Evolutionary conservation across 2,329 filamentous ascomycete species (phyloP), one percentile per base, ranked within the genome.

Genomic region (Seiridium unicorne): DNA sequence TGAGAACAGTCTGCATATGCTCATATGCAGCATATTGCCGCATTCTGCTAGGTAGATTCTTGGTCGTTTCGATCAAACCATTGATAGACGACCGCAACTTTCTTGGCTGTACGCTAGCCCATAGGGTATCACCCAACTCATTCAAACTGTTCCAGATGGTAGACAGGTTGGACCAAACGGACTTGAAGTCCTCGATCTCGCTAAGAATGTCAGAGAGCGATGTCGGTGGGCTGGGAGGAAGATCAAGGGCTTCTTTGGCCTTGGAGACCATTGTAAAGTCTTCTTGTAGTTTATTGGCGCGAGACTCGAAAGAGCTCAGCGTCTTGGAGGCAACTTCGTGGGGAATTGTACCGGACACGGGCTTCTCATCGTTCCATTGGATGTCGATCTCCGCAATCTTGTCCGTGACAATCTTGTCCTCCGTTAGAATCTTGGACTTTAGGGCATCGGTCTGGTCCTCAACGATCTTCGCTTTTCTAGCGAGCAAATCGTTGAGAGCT

Each of bases 21-120:
- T 99, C 96, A 72, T 99, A 99, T n/a, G 96, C 96, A 67, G 96
- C 94, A 74, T 99, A 99, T 72, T 99, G 96, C 62, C 96, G 89
- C 94, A 99, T 98, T 61, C 95, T 89, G 76, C 93, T 97, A 0
- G 96, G 95, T 95, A 99, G 98, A 64, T 98, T 94, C 78, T 97
- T 98, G 42, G 93, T 98, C 85, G 96, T 96, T 80, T 97, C 97
- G 74, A 98, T 92, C 57, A 98, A 84, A 53, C 90, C 89, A 70
- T 99, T 94, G 55, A 99, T 89, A 63, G 92, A 91, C 67, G 91
- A 86, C 44, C 95, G 88, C 61, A 99, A 87, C 77, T 98, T 99
- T 64, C 95, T 87, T 7, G 96, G 94, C 72, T 98, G 93, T 1
- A 99, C 91, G 70, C 92, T 97, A 60, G 90, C 96, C 96, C 96